These are phyloP conservation scores for Laburnicola sp. DNA, from an alignment of 2,329 filamentous ascomycete species.

Conservation along the genomic window DNA sequence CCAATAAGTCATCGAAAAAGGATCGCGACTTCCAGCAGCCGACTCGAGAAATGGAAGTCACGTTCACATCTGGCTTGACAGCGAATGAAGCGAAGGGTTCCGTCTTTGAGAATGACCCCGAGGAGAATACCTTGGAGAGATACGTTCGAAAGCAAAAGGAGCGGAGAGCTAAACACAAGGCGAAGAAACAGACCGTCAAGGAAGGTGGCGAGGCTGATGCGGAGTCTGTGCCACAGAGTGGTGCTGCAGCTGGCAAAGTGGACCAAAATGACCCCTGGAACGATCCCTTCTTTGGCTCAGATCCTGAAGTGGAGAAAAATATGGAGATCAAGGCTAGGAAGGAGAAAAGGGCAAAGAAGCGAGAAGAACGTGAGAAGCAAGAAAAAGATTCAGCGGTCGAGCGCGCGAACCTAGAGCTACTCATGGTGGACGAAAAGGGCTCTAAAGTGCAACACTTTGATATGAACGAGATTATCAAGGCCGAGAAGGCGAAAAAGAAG, in stretches of 20 bases:
- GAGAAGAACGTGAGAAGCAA: constrained; percentile 70
- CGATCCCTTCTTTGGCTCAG: constrained; percentile 85
- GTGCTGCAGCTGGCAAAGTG: constrained; percentile 48
- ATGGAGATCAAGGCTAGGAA: constrained; percentile 56
- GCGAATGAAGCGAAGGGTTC: constrained; percentile 41
- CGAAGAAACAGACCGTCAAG: constrained; percentile 67
- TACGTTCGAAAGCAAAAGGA: constrained; percentile 93
- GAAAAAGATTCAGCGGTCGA: constrained; percentile 69
- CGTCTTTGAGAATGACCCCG: constrained; percentile 70
- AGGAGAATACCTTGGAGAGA: constrained; percentile 89
- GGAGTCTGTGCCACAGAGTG: constrained; percentile 32
- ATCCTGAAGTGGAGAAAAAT: constrained; percentile 52
- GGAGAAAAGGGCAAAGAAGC: constrained; percentile 76
- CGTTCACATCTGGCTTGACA: constrained; percentile 53
- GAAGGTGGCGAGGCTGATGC: constrained; percentile 54
- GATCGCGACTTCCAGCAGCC: constrained; percentile 56
- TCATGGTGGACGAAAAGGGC: constrained; percentile 73
- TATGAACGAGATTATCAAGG: constrained; percentile 86
- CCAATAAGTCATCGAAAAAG: constrained; percentile 47
- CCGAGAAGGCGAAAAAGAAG: constrained; percentile 71
- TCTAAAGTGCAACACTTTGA: constrained; percentile 78
- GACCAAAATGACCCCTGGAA: constrained; percentile 70
- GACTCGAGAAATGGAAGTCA: constrained; percentile 93
- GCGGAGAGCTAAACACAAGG: constrained; percentile 80
- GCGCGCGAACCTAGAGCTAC: constrained; percentile 77